Conservation (phyloP, 345 rosid genomes). For the Aquilaria yunnanensis region DNA sequence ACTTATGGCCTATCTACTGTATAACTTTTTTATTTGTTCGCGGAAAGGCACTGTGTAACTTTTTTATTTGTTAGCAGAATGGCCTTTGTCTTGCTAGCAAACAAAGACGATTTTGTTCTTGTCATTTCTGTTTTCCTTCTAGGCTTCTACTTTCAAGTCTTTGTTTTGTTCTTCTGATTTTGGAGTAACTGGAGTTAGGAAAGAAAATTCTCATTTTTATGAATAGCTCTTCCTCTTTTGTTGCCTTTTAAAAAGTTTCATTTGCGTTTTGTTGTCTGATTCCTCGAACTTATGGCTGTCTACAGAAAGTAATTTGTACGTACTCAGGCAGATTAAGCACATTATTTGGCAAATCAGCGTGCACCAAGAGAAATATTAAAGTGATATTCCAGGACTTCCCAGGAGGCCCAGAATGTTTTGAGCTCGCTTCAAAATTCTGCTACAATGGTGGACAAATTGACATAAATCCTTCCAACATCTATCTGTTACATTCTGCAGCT, state of each 20-base stretch:
- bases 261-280: slow-evolving; percentile 5
- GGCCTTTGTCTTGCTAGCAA: too few relatives aligned
- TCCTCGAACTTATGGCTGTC: slow-evolving; percentile 8
- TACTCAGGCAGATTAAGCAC: slow-evolving; percentile 61
- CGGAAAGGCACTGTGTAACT: too few relatives aligned
- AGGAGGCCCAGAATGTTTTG: slow-evolving; percentile 71
- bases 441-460: slow-evolving; percentile 52
- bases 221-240: not conserved
- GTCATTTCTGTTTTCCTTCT: slow-evolving; percentile 1
- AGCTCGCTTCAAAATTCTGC: slow-evolving; percentile 73
- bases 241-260: not conserved
- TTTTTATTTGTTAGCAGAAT: too few relatives aligned
- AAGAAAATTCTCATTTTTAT: not conserved
- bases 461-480: slow-evolving; percentile 50
- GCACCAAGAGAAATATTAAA: slow-evolving; percentile 37
- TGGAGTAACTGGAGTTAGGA: not conserved
- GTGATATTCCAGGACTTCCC: slow-evolving; percentile 87
- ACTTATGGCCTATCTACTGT: too few relatives aligned
- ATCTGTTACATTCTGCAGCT: slow-evolving; percentile 57
- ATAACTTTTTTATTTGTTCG: too few relatives aligned
- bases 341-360: slow-evolving; percentile 52
- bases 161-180: slow-evolving; percentile 9
- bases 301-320: slow-evolving; percentile 60
- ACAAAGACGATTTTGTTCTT: not conserved
- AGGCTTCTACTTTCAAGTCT: not conserved